phyloP scores from a whole-genome alignment of 345 rosid species.

The Clarkia xantiana region DNA sequence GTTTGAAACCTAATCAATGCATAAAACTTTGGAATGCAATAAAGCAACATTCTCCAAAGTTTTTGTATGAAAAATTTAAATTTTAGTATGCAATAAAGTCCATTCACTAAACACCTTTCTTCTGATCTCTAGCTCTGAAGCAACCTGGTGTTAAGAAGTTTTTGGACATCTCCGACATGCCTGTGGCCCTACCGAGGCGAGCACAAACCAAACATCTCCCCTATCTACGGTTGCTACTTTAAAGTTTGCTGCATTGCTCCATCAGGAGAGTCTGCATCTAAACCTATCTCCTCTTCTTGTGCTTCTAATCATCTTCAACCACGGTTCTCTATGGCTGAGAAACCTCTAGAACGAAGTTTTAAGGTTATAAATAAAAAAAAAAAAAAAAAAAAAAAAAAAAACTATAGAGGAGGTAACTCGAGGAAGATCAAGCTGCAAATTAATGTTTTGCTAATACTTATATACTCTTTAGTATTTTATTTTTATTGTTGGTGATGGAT shows the following conservation, averaged over 20 bases:
- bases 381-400: too few relatives aligned
- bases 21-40: too few relatives aligned
- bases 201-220: constrained; percentile 21
- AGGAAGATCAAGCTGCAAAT: too few relatives aligned
- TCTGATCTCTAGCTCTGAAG: constrained; percentile 34
- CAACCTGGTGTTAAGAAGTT: constrained; percentile 53
- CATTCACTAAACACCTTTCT: neutral
- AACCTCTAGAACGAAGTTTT: constrained; percentile 63
- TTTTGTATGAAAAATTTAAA: too few relatives aligned
- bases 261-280: constrained; percentile 15
- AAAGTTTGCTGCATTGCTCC: constrained; percentile 23
- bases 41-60: too few relatives aligned
- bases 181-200: constrained; percentile 24
- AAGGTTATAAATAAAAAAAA: constrained; percentile 66
- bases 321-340: constrained; percentile 50
- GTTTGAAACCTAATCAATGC: too few relatives aligned
- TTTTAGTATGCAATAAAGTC: too few relatives aligned
- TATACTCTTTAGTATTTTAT: too few relatives aligned
- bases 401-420: too few relatives aligned
- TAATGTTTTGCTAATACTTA: too few relatives aligned
- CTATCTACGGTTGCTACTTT: constrained; percentile 40
- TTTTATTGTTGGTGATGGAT: too few relatives aligned
- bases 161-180: constrained; percentile 48
- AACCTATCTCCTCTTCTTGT: constrained; percentile 16
- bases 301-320: constrained; percentile 37